Base-by-base conservation (phyloP, 352 stramenopile species). In the Phytophthora litchii region DNA sequence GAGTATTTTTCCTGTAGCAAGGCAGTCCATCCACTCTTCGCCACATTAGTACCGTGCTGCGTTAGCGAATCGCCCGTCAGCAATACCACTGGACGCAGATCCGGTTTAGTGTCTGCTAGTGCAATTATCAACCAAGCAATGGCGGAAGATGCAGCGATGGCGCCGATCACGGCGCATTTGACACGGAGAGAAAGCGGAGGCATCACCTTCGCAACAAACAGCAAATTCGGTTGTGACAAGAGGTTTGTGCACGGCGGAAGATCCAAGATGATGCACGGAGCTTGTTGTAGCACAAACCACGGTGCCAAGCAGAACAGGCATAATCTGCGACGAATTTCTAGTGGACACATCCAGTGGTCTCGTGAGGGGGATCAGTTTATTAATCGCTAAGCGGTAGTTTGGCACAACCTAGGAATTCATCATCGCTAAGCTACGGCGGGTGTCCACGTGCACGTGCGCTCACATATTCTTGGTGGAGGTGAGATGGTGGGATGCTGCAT, bases 21-120 rank as follows among this genome's bases (percentile, higher is more conserved):
- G 1, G 58, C 41, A 25, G 65, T 52, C 61, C 69, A 87, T 0
- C 77, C 74, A 25, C 44, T 54, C 16, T 59, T 54, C 3, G 38
- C n/a, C 7, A 64, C 55, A 14, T 78, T 35, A 3, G 44, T 60
- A 25, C 56, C 72, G 14, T 60, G 60, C 37, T 84, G 27, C 0
- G 68, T 82, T 34, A 83, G 59, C 38, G 74, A 83, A 41, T 86
- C 76, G 11, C 76, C 76, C 0, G 63, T 63, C 13, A 76, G 20
- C 25, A 69, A 13, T 3, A 75, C 29, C 14, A 62, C 49, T 40
- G 70, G 70, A n/a, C 74, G 65, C 7, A 41, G n/a, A 13, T 60
- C 10, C 4, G 47, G 47, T 13, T 60, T 54, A 7, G 35, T 53
- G 20, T 66, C 54, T 3, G 47, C 52, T 5, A 67, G 32, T 2